Evolutionary conservation across 495 filamentous ascomycete genomes (phyloP), one percentile per base, ranked within the genome.

Genomic region (Parathielavia hyrcaniae): DNA sequence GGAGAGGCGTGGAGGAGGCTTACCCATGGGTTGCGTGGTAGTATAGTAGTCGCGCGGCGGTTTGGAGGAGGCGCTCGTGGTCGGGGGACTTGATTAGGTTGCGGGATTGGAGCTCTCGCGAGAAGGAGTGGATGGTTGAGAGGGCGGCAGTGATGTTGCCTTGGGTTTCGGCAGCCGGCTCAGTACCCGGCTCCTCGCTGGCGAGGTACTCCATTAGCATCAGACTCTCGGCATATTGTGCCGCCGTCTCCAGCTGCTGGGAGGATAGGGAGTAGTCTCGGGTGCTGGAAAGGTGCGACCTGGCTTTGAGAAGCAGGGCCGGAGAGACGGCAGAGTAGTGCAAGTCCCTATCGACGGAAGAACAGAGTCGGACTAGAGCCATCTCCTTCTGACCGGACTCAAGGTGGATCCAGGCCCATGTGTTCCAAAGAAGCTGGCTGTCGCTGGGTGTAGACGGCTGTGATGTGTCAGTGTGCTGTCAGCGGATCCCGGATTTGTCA

Each of bases 361-460:
- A 54, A 57, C 60, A 71, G 23, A 62, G 70, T 13, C 64, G 53
- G 61, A 34, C 53, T 67, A 68, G 61, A 64, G 67, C 67, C 3
- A 55, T 6, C 0, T 60, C 52, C 0, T 55, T 63, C 32, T 86
- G 72, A 2, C 69, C 69, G 12, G 61, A 66, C 38, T 79, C 70
- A 17, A 95, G 68, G 12, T 81, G 72, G 60, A 86, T 79, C 89
- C 87, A 92, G 7, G 85, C 73, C 82, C 87, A 91, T 7, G 79
- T 83, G 48, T 76, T 81, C 81, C 84, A 91, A 0, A 93, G 72
- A 14, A 85, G 58, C 19, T 84, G 74, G 20, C 61, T 63, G 39
- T 81, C 71, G n/a, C 69, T 43, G 5, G 58, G 19, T 61, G 47
- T 64, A 66, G 41, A 77, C 69, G 22, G 46, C 56, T 63, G 6